phyloP scores from a whole-genome alignment of 75 land plant genomes.

The Adiantum capillusveneris region DNA sequence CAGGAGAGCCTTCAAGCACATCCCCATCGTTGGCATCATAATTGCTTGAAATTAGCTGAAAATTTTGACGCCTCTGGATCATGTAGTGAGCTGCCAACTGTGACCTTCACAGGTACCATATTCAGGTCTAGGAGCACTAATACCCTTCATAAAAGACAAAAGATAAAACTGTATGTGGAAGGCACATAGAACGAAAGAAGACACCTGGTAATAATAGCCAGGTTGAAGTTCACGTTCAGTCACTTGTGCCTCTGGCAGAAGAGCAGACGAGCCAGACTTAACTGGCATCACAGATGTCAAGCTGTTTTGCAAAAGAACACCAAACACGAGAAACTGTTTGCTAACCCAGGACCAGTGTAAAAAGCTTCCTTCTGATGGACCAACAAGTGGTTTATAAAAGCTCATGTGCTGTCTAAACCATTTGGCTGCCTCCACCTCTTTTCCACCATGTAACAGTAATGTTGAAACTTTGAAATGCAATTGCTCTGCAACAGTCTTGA shows the following conservation, averaged over 20 bases:
- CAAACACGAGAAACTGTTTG: slow-evolving; percentile 90
- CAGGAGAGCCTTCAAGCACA: slow-evolving; percentile 36
- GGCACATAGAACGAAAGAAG: neutral
- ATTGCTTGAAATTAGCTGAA: slow-evolving; percentile 27
- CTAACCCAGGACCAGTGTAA: slow-evolving; percentile 97
- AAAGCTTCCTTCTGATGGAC: slow-evolving; percentile 65
- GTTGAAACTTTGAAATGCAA: slow-evolving; percentile 93
- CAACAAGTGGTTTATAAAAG: slow-evolving; percentile 55
- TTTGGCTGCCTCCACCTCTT: slow-evolving; percentile 70
- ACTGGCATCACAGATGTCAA: slow-evolving; percentile 28
- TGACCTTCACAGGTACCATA: slow-evolving; percentile 10
- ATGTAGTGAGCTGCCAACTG: slow-evolving; percentile 79
- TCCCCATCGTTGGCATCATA: slow-evolving; percentile 30
- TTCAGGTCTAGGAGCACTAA: slow-evolving; percentile 6
- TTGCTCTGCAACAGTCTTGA: slow-evolving; percentile 81
- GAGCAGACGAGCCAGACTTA: slow-evolving; percentile 15
- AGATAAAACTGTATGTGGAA: neutral
- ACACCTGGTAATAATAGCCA: slow-evolving; percentile 82
- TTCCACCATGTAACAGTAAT: slow-evolving; percentile 88
- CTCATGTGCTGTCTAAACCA: slow-evolving; percentile 75
- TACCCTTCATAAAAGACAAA: neutral
- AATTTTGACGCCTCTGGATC: slow-evolving; percentile 54
- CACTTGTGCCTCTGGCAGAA: slow-evolving; percentile 29
- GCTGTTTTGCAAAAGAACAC: slow-evolving; percentile 73
- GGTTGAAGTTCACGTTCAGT: slow-evolving; percentile 82